These are phyloP conservation scores for Neocallimastix lanati DNA, from an alignment of 192 early-diverging fungal species.

Conservation along the genomic window DNA sequence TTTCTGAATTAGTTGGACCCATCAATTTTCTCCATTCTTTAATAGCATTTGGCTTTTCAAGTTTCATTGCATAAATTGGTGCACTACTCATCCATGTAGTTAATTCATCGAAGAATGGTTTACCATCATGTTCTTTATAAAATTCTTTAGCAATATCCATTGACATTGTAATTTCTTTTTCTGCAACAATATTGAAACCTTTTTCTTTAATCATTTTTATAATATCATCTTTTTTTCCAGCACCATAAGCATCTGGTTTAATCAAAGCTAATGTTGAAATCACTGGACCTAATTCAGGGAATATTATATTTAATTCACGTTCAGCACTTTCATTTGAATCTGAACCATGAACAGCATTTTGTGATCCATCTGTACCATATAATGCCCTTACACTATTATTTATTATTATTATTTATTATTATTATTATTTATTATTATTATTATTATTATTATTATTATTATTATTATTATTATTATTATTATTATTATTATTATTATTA, in stretches of 20 bases:
- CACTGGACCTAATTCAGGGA: not conserved
- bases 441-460: too few species aligned
- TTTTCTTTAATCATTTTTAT: slow-evolving; percentile 19
- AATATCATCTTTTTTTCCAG: slow-evolving; percentile 5
- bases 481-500: too few species aligned
- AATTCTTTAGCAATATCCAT: not conserved
- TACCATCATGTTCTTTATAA: not conserved
- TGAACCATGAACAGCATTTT: slow-evolving; percentile 28
- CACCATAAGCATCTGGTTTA: not conserved
- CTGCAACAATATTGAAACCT: slow-evolving; percentile 16
- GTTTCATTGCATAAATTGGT: not conserved
- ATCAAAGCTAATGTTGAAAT: not conserved
- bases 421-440: too few species aligned
- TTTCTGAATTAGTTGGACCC: not conserved
- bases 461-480: too few species aligned
- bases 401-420: too few species aligned
- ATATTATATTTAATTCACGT: not conserved
- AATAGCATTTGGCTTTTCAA: not conserved
- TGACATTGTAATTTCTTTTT: slow-evolving; percentile 22
- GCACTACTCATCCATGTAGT: slow-evolving; percentile 2
- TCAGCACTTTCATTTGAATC: not conserved
- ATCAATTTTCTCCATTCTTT: not conserved
- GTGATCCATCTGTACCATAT: slow-evolving; percentile 30
- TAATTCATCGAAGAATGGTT: not conserved
- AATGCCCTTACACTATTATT: slow-evolving; percentile 27